Percentiles rank a stretch among this genome's conserved stretches.
These are phyloP conservation scores for Myriosclerotinia scirpicola DNA, from an alignment of 2,329 filamentous ascomycete species.

Conservation along the genomic window DNA sequence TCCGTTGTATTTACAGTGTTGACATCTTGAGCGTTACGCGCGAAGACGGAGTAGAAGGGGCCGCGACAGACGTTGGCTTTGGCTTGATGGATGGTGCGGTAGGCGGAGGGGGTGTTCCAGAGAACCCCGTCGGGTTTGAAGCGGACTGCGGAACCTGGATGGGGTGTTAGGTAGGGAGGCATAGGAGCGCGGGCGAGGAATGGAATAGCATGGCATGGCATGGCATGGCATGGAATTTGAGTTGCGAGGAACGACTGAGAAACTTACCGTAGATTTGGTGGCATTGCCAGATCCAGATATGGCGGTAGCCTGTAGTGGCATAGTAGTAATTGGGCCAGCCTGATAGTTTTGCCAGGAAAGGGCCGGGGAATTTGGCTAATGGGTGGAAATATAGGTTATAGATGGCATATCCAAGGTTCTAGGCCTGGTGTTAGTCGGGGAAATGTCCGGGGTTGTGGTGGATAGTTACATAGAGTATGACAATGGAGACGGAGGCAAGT, in stretches of 20 bases:
- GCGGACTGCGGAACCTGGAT: background rate
- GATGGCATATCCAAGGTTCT: background rate
- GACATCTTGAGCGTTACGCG: background rate
- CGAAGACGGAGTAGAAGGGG: background rate
- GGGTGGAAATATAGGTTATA: conserved; percentile 37
- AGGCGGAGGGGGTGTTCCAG: background rate
- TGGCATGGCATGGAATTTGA: too few species aligned
- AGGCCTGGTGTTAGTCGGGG: too few species aligned
- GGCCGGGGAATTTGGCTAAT: conserved; percentile 40
- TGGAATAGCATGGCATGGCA: too few species aligned
- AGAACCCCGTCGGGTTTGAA: background rate
- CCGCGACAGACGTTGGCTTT: background rate
- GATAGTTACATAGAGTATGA: too few species aligned
- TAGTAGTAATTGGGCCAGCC: conserved; percentile 37
- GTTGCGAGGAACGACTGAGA: too few species aligned
- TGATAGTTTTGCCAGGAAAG: conserved; percentile 38
- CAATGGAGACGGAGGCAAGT: too few species aligned
- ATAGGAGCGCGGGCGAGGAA: too few species aligned
- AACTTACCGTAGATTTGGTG: conserved; percentile 40
- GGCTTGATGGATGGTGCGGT: background rate
- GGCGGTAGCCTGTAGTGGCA: conserved; percentile 40
- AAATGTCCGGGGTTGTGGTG: too few species aligned
- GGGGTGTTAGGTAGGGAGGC: too few species aligned
- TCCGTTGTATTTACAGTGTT: background rate
- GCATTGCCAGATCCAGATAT: conserved; percentile 39